Evolutionary conservation across 1,284 basidiomycete species (phyloP).

Genomic region (Pulchroboletus neoregius): DNA sequence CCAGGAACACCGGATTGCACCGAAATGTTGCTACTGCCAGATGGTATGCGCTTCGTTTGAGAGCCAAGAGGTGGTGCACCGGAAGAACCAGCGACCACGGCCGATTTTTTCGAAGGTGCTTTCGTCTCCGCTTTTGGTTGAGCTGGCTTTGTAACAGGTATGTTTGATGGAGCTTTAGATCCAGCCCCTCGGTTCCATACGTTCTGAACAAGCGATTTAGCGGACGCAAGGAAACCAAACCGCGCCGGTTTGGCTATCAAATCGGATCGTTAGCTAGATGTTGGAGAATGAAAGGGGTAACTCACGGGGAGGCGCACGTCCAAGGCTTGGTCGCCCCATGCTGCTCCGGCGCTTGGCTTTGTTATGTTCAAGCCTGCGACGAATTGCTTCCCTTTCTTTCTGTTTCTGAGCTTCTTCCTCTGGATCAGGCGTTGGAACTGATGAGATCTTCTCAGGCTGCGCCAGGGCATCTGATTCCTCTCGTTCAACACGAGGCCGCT

Average conservation of each 20-base stretch:
- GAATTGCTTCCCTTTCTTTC: slow-evolving; percentile 56
- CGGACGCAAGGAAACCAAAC: slow-evolving; percentile 55
- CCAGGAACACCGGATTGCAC: slow-evolving; percentile 1
- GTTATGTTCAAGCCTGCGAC: slow-evolving; percentile 57
- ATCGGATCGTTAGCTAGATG: slow-evolving; percentile 11
- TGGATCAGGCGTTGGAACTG: slow-evolving; percentile 5
- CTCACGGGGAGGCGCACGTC: slow-evolving; percentile 39
- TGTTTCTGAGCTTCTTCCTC: slow-evolving; percentile 38
- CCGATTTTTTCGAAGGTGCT: slow-evolving; percentile 16
- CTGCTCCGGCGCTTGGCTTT: slow-evolving; percentile 66
- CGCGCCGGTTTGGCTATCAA: slow-evolving; percentile 39
- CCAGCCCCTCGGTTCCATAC: slow-evolving; percentile 50
- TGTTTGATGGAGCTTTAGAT: slow-evolving; percentile 15
- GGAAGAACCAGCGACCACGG: slow-evolving; percentile 19
- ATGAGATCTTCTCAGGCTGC: slow-evolving; percentile 3
- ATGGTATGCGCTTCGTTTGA: slow-evolving; percentile 18
- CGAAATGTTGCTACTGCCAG: slow-evolving; percentile 14
- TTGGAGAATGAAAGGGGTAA: slow-evolving; percentile 7
- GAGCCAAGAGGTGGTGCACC: slow-evolving; percentile 15
- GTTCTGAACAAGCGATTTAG: slow-evolving; percentile 52
- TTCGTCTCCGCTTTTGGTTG: slow-evolving; percentile 15
- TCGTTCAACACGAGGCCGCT: slow-evolving; percentile 40
- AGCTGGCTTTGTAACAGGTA: slow-evolving; percentile 15
- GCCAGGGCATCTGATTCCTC: slow-evolving; percentile 26
- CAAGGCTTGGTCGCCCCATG: slow-evolving; percentile 44